These are phyloP conservation scores for Diutina pseudorugosa DNA, from an alignment of 1,139 yeast species.

Conservation along the genomic window DNA sequence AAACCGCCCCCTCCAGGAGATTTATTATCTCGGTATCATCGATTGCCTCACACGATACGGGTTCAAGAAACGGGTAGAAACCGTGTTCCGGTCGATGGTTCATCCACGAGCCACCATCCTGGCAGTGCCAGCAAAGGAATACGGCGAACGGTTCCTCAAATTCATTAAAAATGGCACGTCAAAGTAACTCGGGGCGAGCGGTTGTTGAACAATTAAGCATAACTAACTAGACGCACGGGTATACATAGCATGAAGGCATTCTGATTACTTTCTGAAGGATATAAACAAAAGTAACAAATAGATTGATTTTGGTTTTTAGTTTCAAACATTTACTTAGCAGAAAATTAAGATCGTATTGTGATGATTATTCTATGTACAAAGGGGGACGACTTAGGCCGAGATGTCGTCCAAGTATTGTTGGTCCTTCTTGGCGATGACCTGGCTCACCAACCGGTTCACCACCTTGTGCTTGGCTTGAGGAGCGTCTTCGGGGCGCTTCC, in stretches of 20 bases:
- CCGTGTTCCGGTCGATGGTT: slow-evolving; percentile 68
- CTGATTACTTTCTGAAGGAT: background rate
- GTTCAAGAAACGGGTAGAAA: slow-evolving; percentile 65
- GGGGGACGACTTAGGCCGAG: slow-evolving; percentile 11
- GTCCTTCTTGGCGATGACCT: slow-evolving; percentile 23
- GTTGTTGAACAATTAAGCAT: background rate
- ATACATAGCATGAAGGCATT: background rate
- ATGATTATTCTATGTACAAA: background rate
- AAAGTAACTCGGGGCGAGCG: background rate
- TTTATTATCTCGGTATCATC: slow-evolving; percentile 87
- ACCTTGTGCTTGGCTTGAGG: slow-evolving; percentile 28
- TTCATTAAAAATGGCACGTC: slow-evolving; percentile 44
- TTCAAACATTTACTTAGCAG: no score
- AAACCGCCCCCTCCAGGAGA: slow-evolving; percentile 51
- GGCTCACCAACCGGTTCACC: slow-evolving; percentile 22
- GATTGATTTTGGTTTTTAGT: background rate
- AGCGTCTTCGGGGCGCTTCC: slow-evolving; percentile 74
- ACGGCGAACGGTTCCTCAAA: slow-evolving; percentile 72
- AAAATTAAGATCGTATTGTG: background rate
- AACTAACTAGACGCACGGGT: background rate
- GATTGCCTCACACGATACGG: slow-evolving; percentile 89
- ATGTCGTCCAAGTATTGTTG: slow-evolving; percentile 16
- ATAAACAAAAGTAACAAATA: background rate
- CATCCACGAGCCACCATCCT: slow-evolving; percentile 65
- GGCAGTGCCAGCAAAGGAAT: slow-evolving; percentile 83